Percentiles rank a stretch among this genome's conserved stretches.
These are phyloP conservation scores for Trichoderma sp. DNA, from an alignment of 2,329 filamentous ascomycete genomes.

Conservation along the genomic window DNA sequence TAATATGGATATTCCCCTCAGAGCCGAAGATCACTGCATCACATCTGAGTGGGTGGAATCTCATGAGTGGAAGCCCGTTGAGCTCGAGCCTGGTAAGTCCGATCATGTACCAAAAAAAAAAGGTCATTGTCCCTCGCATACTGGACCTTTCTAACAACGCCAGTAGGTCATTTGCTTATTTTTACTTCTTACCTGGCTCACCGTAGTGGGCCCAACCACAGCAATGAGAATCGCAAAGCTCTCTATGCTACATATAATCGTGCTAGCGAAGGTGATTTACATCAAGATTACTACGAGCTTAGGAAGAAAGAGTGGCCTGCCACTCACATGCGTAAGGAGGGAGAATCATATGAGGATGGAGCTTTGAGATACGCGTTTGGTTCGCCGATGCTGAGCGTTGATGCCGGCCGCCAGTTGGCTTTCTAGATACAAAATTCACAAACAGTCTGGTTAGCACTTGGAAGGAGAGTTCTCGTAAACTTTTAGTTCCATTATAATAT, in stretches of 20 bases:
- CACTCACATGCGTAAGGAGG: background rate
- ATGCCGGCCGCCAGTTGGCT: background rate
- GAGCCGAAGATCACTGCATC: background rate
- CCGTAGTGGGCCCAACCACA: background rate
- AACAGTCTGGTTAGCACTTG: background rate
- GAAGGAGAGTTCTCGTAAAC: background rate
- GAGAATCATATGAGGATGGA: background rate
- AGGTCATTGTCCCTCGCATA: fast-evolving
- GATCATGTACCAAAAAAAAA: too few species aligned
- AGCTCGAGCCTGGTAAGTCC: background rate
- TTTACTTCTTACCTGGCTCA: conserved; percentile 3
- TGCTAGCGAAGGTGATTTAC: background rate
- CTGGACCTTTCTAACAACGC: background rate
- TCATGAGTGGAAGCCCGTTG: conserved; percentile 4
- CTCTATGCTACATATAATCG: conserved; percentile 4
- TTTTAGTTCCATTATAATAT: background rate
- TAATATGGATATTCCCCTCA: conserved; percentile 2
- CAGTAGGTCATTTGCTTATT: background rate
- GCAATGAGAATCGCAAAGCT: background rate
- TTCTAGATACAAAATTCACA: background rate
- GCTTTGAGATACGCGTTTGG: conserved; percentile 7
- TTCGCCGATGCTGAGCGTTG: conserved; percentile 1
- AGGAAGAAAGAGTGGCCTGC: conserved; percentile 2
- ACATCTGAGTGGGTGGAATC: background rate
- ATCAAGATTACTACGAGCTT: background rate